Evolutionary conservation across 345 rosid species (phyloP).

Genomic region (Boechera divaricarpa): DNA sequence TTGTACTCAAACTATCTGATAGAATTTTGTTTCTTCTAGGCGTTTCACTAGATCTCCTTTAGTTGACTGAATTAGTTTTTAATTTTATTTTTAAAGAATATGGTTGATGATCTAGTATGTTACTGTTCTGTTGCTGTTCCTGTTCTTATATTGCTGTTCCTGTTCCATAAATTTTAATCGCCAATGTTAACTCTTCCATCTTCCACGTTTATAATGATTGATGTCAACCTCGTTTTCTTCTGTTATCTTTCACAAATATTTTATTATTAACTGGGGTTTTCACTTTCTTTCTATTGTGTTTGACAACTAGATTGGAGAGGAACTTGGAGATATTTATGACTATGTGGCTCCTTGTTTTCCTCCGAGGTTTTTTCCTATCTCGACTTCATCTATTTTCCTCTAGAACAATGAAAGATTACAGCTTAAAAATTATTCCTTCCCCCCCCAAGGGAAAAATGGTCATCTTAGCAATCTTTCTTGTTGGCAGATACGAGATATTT

Average conservation of each 20-base stretch:
- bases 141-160: background rate
- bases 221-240: constrained; percentile 14
- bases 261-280: background rate
- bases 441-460: background rate
- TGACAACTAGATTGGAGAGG: constrained; percentile 84
- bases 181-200: background rate
- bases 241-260: constrained; percentile 11
- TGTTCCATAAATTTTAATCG: constrained; percentile 15
- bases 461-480: constrained; percentile 38
- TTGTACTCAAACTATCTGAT: constrained; percentile 22
- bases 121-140: constrained; percentile 5
- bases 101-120: constrained; percentile 24
- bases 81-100: constrained; percentile 6
- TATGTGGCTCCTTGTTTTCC: constrained; percentile 99
- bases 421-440: constrained; percentile 8
- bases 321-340: constrained; percentile 99
- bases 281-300: constrained; percentile 37
- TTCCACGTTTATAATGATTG: constrained; percentile 11
- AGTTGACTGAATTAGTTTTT: constrained; percentile 1
- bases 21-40: constrained; percentile 13
- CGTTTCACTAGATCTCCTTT: constrained; percentile 24
- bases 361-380: constrained; percentile 62
- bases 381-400: constrained; percentile 5
- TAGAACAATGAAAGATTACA: constrained; percentile 10
- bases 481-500: constrained; percentile 96